Evolutionary conservation across 805 yeast genomes (phyloP), one percentile per base, ranked within the genome.

Genomic region (Candida sithepensis): DNA sequence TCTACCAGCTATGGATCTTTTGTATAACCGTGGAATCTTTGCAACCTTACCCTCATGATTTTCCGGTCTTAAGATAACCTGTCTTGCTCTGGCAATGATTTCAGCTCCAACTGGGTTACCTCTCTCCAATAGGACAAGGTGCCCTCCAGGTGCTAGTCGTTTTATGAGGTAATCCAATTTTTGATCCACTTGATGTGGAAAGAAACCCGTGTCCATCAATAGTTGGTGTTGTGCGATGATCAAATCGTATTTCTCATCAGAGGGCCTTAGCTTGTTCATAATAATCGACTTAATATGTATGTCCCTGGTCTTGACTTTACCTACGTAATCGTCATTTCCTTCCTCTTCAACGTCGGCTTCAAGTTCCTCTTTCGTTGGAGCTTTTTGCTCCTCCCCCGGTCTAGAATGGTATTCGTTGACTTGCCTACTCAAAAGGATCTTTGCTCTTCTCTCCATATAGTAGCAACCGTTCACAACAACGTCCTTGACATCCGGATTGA

Each of bases 91-190:
- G 0, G 96, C 95, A 48, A 90, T 77, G 2, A 81, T 74, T 66
- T 94, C 99, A 61, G 88, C 88, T 0, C 98, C 98, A 28, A 82
- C 60, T 0, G 97, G 88, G 47, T 85, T 87, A 2, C 99, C 99
- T 52, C 97, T 74, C 67, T 94, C 98, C 2, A 91, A 68, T 2
- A 94, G 63, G 1, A 90, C 83, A 12, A 92, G 66, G 49, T 83
- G 82, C 0, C 98, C 99, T 10, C 80, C 79, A 0, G 97, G 96
- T 14, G 79, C 77, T 41, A 91, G 67, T 16, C 86, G 67, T 16
- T 74, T 70, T 21, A 90, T 69, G 30, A 85, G 70, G 49, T 73
- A 72, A 51, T 83, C 81, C 9, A 88, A 58, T 44, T 76, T 82
- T 20, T 74, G 72, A 64, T 90, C 97, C 4, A 88, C 83, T 53